Percentiles rank a stretch among this genome's conserved stretches.
Evolutionary conservation across 192 early-diverging fungal genomes (phyloP).

Genomic region (Chytriomyces sp.): DNA sequence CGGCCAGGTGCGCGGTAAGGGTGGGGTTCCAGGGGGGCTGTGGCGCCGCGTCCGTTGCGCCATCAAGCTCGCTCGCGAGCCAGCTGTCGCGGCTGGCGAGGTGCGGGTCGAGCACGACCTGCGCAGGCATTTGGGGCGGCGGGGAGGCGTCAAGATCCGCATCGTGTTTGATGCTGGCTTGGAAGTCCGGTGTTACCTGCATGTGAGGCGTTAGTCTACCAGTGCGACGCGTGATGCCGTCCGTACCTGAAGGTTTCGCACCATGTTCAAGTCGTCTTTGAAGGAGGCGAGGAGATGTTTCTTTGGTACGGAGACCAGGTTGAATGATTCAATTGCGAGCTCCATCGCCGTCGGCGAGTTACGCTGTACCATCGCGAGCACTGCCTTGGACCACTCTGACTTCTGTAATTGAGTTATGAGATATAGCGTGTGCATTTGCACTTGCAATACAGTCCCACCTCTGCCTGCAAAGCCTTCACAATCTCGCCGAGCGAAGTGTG

Average conservation of each 20-base stretch:
- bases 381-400: conserved; percentile 12
- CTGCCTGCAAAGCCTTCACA: conserved; percentile 74
- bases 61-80: conserved; percentile 16
- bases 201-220: background rate
- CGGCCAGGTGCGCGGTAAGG: background rate
- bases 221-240: background rate
- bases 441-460: conserved; percentile 40
- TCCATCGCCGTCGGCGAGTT: conserved; percentile 9
- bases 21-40: background rate
- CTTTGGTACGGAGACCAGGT: background rate
- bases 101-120: conserved; percentile 2
- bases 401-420: background rate
- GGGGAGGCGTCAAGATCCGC: background rate
- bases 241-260: background rate
- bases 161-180: background rate
- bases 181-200: background rate
- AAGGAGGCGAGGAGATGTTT: conserved; percentile 4
- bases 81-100: conserved; percentile 6
- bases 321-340: conserved; percentile 19
- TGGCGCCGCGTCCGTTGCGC: background rate
- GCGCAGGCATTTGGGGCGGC: background rate
- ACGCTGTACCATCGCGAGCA: background rate
- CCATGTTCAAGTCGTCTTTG: conserved; percentile 12
- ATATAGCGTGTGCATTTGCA: background rate
- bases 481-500: conserved; percentile 64